These are phyloP conservation scores for Aristolochia contorta DNA, from an alignment of 164 flowering plant species.

Conservation along the genomic window DNA sequence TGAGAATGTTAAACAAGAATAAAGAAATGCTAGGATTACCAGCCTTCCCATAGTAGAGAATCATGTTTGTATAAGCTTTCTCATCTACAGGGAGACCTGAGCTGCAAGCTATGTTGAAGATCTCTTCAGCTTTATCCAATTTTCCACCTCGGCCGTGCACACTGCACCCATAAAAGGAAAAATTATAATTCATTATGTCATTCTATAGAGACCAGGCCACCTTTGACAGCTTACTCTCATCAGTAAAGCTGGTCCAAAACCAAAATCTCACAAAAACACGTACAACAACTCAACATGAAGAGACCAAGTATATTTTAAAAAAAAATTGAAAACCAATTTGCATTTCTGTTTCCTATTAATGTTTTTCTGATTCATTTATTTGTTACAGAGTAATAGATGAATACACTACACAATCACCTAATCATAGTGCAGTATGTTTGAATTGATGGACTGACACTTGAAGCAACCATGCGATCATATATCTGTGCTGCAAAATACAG, in stretches of 20 bases:
- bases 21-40: too few species aligned
- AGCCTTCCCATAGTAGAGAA: conserved; percentile 74
- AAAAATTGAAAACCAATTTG: too few species aligned
- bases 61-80: conserved; percentile 71
- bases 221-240: too few species aligned
- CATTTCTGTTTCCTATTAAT: too few species aligned
- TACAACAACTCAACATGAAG: too few species aligned
- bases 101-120: conserved; percentile 45
- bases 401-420: conserved; percentile 30
- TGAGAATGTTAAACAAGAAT: background rate
- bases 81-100: conserved; percentile 53
- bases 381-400: background rate
- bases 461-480: conserved; percentile 58
- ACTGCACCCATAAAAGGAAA: conserved; percentile 25
- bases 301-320: too few species aligned
- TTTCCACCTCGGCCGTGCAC: conserved; percentile 71
- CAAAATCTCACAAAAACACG: too few species aligned
- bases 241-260: too few species aligned
- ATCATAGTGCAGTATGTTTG: conserved; percentile 88
- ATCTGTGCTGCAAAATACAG: conserved; percentile 60
- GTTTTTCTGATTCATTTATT: too few species aligned
- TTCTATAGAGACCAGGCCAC: too few species aligned
- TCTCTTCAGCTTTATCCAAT: conserved; percentile 65
- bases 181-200: too few species aligned
- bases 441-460: conserved; percentile 55